Evolutionary conservation across 257 asterid genomes (phyloP).

Genomic region (Petrea volubilis): DNA sequence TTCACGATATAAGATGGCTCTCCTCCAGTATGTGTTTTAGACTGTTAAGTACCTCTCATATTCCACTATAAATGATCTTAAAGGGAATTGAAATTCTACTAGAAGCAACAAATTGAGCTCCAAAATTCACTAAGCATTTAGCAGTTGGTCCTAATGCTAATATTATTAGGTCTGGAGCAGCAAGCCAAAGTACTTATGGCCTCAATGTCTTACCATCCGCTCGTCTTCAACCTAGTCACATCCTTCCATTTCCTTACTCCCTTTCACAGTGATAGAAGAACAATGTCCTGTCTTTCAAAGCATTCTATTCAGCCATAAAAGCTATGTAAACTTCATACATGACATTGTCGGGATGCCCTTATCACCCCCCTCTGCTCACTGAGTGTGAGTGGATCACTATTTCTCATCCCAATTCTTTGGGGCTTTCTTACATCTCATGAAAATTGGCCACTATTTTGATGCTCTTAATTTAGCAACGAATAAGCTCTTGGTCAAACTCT

Average conservation of each 20-base stretch:
- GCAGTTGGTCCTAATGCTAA: neutral
- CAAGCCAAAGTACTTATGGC: neutral
- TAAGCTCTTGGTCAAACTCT: neutral
- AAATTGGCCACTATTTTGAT: neutral
- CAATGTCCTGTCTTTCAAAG: neutral
- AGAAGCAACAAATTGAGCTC: neutral
- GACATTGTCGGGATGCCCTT: neutral
- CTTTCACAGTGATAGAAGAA: neutral
- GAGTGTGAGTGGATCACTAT: neutral
- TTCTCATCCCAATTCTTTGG: neutral
- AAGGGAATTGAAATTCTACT: neutral
- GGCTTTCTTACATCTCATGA: neutral
- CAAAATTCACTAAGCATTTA: neutral
- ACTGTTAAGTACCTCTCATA: neutral
- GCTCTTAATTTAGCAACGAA: neutral
- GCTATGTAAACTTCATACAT: neutral
- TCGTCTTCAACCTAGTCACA: neutral
- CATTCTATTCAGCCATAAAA: neutral
- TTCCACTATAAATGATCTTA: neutral
- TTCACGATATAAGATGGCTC: neutral
- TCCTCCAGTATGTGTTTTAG: neutral
- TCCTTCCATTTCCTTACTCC: neutral
- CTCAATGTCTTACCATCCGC: neutral
- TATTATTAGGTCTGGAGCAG: slow-evolving; percentile 7
- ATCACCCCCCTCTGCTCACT: neutral